phyloP scores from a whole-genome alignment of 2,329 filamentous ascomycete genomes.

The Dendryphion nanum region DNA sequence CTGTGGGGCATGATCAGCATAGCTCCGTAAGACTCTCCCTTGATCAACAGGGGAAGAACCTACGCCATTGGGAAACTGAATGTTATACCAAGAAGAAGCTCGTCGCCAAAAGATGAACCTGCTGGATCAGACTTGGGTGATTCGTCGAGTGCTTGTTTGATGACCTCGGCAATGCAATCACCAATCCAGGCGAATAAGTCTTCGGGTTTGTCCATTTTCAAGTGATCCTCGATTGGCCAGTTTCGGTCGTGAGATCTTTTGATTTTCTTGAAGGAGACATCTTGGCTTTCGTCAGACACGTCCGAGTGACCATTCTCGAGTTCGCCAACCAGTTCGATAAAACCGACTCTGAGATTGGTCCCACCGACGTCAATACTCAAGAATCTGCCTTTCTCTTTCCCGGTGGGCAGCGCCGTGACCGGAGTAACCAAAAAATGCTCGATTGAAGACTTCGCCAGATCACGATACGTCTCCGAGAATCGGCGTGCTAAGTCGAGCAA shows the following conservation, averaged over 20 bases:
- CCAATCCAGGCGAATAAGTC: conserved; percentile 82
- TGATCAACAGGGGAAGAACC: conserved; percentile 7
- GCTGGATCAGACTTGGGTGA: conserved; percentile 15
- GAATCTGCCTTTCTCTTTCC: conserved; percentile 64
- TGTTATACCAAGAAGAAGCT: conserved; percentile 65
- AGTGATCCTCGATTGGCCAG: conserved; percentile 71
- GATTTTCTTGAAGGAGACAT: conserved; percentile 42
- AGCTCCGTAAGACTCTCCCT: background rate
- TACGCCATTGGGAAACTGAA: conserved; percentile 68
- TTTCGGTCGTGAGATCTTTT: conserved; percentile 64
- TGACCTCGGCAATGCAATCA: conserved; percentile 70
- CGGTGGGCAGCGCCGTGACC: conserved; percentile 43
- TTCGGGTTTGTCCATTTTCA: conserved; percentile 73
- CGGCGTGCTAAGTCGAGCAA: conserved; percentile 34
- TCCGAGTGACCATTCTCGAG: conserved; percentile 30
- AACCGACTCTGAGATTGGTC: conserved; percentile 67
- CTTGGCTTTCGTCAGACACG: conserved; percentile 7
- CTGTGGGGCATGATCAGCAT: conserved; percentile 20
- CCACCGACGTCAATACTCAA: conserved; percentile 56
- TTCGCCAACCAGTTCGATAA: conserved; percentile 60
- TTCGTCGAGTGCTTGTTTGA: conserved; percentile 55
- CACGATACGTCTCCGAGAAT: conserved; percentile 35
- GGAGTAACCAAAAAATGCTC: conserved; percentile 43
- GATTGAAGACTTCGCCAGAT: conserved; percentile 33
- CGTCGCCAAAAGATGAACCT: conserved; percentile 36